Conservation (phyloP, 495 filamentous ascomycete genomes). For the Parachaetomium inaequale region DNA sequence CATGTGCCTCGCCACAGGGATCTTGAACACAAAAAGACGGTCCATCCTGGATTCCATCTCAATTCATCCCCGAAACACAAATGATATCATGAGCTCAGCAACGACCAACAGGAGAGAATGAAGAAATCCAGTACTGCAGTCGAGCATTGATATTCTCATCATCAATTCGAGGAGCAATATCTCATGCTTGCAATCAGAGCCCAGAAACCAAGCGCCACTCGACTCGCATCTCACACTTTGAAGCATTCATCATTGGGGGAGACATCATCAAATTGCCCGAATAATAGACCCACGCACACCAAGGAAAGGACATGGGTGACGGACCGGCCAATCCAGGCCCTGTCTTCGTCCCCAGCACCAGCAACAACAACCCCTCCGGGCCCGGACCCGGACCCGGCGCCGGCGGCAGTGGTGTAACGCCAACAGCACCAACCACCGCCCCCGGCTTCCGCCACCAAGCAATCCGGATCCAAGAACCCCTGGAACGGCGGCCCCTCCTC, state of each 20-base stretch:
- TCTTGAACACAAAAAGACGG: neutral
- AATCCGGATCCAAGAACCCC: conserved; percentile 33
- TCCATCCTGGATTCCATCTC: neutral
- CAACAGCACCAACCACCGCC: neutral
- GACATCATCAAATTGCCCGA: neutral
- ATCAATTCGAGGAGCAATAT: neutral
- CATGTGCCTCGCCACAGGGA: neutral
- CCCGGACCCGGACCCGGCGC: neutral
- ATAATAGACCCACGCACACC: neutral
- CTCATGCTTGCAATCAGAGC: neutral
- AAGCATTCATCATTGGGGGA: neutral
- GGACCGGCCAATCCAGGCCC: conserved; percentile 5
- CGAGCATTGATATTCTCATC: neutral
- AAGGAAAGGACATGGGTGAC: conserved; percentile 2
- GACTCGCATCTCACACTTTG: neutral
- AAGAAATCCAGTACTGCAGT: neutral
- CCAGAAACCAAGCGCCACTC: neutral
- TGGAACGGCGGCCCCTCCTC: conserved; percentile 30
- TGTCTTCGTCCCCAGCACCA: neutral
- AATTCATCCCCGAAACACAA: neutral
- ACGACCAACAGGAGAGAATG: neutral
- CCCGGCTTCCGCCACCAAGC: conserved; percentile 9
- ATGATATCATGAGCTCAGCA: conserved; percentile 9
- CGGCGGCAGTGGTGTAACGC: neutral
- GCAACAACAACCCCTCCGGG: neutral